These are phyloP conservation scores for Coccomyxa sp. DNA, from an alignment of 139 green algal species.

Conservation along the genomic window DNA sequence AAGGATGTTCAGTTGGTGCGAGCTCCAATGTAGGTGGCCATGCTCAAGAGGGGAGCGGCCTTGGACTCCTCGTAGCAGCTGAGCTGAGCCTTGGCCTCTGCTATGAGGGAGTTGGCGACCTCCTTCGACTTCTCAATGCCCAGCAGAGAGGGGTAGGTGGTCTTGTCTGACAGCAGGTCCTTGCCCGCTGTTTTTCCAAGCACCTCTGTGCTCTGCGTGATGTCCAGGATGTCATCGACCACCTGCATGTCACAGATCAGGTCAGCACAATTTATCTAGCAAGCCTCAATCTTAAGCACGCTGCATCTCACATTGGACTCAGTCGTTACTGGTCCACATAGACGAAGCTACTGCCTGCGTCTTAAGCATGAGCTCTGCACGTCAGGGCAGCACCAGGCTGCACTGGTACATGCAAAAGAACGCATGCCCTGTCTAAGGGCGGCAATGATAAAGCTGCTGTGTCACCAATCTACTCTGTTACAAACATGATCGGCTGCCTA, in stretches of 20 bases:
- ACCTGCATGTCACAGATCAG: slow-evolving; percentile 65
- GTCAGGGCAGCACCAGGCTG: too few species aligned
- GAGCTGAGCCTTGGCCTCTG: slow-evolving; percentile 86
- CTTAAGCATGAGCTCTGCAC: too few species aligned
- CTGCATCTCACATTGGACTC: too few species aligned
- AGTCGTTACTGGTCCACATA: too few species aligned
- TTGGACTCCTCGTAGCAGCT: slow-evolving; percentile 67
- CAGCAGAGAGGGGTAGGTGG: slow-evolving; percentile 95
- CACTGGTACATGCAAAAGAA: too few species aligned
- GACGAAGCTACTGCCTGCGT: too few species aligned
- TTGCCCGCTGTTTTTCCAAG: slow-evolving; percentile 99
- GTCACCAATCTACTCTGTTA: too few species aligned
- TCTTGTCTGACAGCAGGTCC: slow-evolving; percentile 91
- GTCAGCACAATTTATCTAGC: too few species aligned
- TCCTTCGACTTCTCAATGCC: slow-evolving; percentile 71
- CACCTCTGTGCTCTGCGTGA: slow-evolving; percentile 77
- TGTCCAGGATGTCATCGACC: slow-evolving; percentile 98
- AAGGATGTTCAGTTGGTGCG: slow-evolving; percentile 75
- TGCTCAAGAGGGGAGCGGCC: slow-evolving; percentile 78
- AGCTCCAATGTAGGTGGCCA: slow-evolving; percentile 95
- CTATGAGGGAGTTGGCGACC: slow-evolving; percentile 88
- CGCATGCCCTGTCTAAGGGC: too few species aligned
- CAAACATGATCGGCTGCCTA: too few species aligned
- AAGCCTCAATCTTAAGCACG: too few species aligned
- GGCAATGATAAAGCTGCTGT: too few species aligned